phyloP scores from a whole-genome alignment of 345 rosid genomes.

The Citrus cavaleriei region DNA sequence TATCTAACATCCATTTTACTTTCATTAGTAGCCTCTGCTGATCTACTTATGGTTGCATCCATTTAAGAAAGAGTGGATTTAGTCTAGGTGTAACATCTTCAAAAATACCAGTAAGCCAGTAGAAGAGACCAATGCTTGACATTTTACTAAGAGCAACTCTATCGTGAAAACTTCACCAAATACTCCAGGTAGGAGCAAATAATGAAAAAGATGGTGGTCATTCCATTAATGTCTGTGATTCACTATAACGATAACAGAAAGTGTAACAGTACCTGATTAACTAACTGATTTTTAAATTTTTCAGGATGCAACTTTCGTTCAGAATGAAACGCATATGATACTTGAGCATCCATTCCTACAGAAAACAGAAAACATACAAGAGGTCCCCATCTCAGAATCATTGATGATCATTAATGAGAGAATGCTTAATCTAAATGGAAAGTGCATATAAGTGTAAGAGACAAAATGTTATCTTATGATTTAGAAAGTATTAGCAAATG shows the following conservation, averaged over 20 bases:
- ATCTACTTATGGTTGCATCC: neutral
- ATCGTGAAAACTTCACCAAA: neutral
- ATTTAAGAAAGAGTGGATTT: neutral
- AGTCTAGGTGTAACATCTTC: neutral
- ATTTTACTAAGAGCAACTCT: neutral
- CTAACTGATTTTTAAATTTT: conserved; percentile 78
- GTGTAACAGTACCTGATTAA: conserved; percentile 71
- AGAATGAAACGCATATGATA: conserved; percentile 85
- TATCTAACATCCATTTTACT: neutral
- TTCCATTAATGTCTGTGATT: neutral
- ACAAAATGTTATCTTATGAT: neutral
- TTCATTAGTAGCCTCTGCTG: neutral
- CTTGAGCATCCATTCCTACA: conserved; percentile 96
- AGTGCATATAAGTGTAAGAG: neutral
- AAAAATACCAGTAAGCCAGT: neutral
- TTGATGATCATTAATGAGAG: neutral
- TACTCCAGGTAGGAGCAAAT: neutral
- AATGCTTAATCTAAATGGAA: neutral
- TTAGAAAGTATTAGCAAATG: neutral
- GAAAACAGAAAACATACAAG: conserved; percentile 6
- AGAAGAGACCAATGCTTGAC: neutral
- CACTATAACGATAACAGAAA: conserved; percentile 3
- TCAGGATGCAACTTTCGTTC: conserved; percentile 87
- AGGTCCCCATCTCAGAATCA: neutral
- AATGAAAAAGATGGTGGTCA: neutral